Evolutionary conservation across 2,329 filamentous ascomycete species (phyloP).

Genomic region (Aspergillus japonicus): DNA sequence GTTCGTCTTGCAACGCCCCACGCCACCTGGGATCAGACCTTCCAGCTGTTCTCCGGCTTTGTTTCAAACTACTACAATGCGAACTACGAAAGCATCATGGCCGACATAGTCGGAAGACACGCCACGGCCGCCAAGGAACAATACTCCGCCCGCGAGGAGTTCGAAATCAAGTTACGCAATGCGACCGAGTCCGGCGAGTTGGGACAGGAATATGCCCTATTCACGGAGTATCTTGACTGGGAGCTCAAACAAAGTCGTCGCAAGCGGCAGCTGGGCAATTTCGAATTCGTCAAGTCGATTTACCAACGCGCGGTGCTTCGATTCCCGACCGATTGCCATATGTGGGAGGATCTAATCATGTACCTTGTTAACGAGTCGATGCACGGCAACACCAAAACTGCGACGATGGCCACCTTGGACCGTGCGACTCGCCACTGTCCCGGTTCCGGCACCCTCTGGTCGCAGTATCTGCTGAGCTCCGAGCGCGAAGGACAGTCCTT

Average conservation of each 20-base stretch:
- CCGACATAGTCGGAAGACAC: constrained; percentile 49
- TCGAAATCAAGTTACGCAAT: constrained; percentile 55
- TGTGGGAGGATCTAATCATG: constrained; percentile 83
- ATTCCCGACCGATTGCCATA: constrained; percentile 69
- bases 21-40: constrained; percentile 59
- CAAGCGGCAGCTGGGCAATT: constrained; percentile 51
- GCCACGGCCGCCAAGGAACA: constrained; percentile 47
- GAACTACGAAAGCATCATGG: constrained; percentile 60
- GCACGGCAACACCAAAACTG: constrained; percentile 45
- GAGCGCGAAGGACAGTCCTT: constrained; percentile 77
- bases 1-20: constrained; percentile 59
- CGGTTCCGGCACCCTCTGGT: constrained; percentile 90
- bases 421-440: constrained; percentile 87
- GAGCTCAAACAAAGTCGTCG: constrained; percentile 66
- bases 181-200: constrained; percentile 54
- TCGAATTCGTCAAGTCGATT: constrained; percentile 59
- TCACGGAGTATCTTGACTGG: constrained; percentile 77
- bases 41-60: constrained; percentile 60
- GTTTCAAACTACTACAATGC: constrained; percentile 55
- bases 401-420: constrained; percentile 69
- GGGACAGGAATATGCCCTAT: constrained; percentile 53
- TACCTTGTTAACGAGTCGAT: constrained; percentile 61
- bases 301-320: constrained; percentile 75
- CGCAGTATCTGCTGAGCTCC: constrained; percentile 78
- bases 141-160: constrained; percentile 53